Percentiles rank a stretch among this genome's conserved stretches.
These are phyloP conservation scores for Plasmodium gonderi DNA, from an alignment of 169 alveolate genomes.

Conservation along the genomic window DNA sequence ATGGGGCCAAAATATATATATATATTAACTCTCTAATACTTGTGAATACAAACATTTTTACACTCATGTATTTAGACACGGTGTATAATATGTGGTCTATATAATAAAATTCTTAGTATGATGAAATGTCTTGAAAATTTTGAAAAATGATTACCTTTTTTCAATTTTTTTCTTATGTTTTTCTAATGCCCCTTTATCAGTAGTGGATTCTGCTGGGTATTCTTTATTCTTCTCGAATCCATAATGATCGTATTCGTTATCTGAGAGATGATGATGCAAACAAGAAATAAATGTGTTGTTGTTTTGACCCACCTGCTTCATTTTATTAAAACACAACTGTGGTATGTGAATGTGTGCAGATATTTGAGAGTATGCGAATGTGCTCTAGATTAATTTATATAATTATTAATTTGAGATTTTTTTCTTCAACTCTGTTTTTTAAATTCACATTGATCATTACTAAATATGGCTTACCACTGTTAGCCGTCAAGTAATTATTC, in stretches of 20 bases:
- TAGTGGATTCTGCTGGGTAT: background rate
- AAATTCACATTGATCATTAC: background rate
- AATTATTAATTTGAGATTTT: background rate
- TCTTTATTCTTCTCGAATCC: conserved; percentile 71
- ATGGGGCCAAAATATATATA: background rate
- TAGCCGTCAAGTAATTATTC: conserved; percentile 43
- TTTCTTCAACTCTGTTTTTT: background rate
- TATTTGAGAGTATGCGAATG: too few species aligned
- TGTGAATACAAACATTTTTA: background rate
- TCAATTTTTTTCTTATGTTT: conserved; percentile 51
- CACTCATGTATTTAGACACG: background rate
- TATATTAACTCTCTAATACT: too few species aligned
- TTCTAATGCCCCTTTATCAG: conserved; percentile 42
- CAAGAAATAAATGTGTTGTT: background rate
- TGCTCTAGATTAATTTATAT: background rate
- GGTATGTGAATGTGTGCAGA: too few species aligned
- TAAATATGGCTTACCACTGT: conserved; percentile 21
- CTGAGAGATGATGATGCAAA: background rate
- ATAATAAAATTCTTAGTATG: background rate
- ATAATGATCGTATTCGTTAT: conserved; percentile 68
- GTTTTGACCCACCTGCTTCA: too few species aligned
- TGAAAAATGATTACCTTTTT: conserved; percentile 1
- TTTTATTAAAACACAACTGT: too few species aligned
- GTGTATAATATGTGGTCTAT: background rate
- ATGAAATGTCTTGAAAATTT: too few species aligned